Evolutionary conservation across 495 filamentous ascomycete species (phyloP), one percentile per base, ranked within the genome.

Genomic region (Lasiosphaeria hispida): DNA sequence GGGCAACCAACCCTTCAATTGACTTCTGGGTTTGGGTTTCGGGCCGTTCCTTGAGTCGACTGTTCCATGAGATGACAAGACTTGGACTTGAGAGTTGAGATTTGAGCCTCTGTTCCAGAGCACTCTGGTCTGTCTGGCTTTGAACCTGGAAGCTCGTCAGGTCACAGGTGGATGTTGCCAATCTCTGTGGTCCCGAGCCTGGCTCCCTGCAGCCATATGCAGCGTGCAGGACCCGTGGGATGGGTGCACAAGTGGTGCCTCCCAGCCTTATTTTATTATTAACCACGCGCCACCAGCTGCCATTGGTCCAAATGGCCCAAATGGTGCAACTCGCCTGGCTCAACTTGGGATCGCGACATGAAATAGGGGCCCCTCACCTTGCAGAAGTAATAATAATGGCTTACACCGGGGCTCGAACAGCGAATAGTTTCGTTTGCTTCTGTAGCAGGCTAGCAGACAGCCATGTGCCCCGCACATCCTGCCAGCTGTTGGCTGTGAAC

Each of bases 311-410:
- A 23, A 45, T 13, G 43, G 23, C 23, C 23, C 23, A 30, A 30
- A 30, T 30, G 23, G 23, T 30, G 23, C 23, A 30, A 30, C 23
- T 30, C 23, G 23, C 23, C 23, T 30, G 2, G 23, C 23, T 5
- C 23, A 30, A 45, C 43, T 48, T 48, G 42, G 53, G 23, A 55
- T 55, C 53, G 53, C 36, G 53, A 55, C 35, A 38, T 35, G 19
- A 35, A 35, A 43, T 17, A 43, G 18, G 51, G 33, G 39, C n/a
- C 4, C 17, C 17, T 10, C 41, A 47, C 23, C 15, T 39, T 18
- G 18, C 8, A 43, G 40, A 15, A 42, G 18, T 30, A 41, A 43
- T 35, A 42, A 37, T 30, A 41, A 43, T n/a, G 10, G n/a, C 33
- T 15, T 15, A 49, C 8, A 36, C 9, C 7, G 35, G n/a, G 23